Base-by-base conservation (phyloP, 2,329 filamentous ascomycete genomes). In the Pestalotiopsis sp. region DNA sequence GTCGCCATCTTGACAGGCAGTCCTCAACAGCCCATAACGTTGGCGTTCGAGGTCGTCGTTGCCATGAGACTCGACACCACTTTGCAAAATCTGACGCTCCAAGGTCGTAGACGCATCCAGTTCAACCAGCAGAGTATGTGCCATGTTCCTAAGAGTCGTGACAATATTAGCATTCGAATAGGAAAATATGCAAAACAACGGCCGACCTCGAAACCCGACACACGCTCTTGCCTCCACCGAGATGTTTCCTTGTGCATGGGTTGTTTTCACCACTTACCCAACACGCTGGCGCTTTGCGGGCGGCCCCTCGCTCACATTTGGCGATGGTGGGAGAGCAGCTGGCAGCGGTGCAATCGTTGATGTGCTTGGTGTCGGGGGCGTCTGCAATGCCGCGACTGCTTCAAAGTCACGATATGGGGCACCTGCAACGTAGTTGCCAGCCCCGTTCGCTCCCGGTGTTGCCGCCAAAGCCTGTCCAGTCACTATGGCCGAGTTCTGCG, bases 1-100 rank as follows among this genome's bases (percentile, higher is more conserved):
- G 76, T 95, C 92, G 4, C 84, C 77, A 0, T 76, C 73, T 1
- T 70, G 58, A 71, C 89, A 91, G 1, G 92, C 91, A 27, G 87
- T 81, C 31, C 72, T 74, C 13, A 94, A 79, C 7, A 92, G 82
- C n/a, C 76, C 71, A 41, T 89, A 81, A 38, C 91, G 84, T 27
- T 80, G 80, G 59, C 75, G 73, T 69, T 87, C 87, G 2, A 84
- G 74, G 4, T 73, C 73, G 52, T 64, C 71, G 67, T 77, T 77
- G 23, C 77, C 71, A 38, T 27, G 64, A 9, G 67, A 25, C 62
- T 72, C 61, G n/a, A 73, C 74, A 23, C 73, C 72, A 23, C 68
- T 23, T 3, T 59, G 23, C 36, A 64, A 49, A 25, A 74, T 20
- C n/a, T 69, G 69, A 11, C 4, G 4, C 14, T 69, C 68, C 9